Evolutionary conservation across 768 basidiomycete genomes (phyloP).

Genomic region (Dioszegia hungarica): DNA sequence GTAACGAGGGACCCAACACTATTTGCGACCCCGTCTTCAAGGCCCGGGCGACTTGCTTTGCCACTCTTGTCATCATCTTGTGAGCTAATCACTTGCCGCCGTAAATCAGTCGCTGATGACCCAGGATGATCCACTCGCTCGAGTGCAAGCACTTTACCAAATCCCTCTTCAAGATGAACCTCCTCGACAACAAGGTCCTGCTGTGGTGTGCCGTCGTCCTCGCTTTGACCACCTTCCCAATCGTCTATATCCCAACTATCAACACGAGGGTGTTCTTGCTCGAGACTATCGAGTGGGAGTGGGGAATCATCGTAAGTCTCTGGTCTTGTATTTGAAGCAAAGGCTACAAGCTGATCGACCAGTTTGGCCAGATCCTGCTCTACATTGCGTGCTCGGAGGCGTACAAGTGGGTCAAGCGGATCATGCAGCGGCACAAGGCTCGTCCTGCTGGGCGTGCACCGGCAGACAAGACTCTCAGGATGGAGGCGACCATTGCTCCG

Average conservation of each 20-base stretch:
- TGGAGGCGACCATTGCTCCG: conserved; percentile 24
- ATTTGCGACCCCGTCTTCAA: conserved; percentile 49
- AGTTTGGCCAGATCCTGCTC: conserved; percentile 41
- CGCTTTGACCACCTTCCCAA: conserved; percentile 44
- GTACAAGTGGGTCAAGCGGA: conserved; percentile 39
- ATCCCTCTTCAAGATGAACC: conserved; percentile 46
- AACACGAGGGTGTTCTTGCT: conserved; percentile 50
- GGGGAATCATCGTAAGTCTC: conserved; percentile 47
- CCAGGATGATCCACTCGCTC: conserved; percentile 38
- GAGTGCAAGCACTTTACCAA: conserved; percentile 49
- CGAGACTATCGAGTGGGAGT: conserved; percentile 48
- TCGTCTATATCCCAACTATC: conserved; percentile 50
- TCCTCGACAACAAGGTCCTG: conserved; percentile 49
- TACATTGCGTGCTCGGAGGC: conserved; percentile 37
- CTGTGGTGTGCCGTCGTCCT: conserved; percentile 45
- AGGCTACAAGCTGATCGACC: not conserved
- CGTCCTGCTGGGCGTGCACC: conserved; percentile 12
- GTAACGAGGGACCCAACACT: conserved; percentile 45
- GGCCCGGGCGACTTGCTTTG: conserved; percentile 50
- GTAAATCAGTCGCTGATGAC: conserved; percentile 6
- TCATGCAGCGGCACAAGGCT: conserved; percentile 11
- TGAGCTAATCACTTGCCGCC: not conserved
- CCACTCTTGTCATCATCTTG: conserved; percentile 49
- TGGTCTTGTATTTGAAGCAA: not conserved
- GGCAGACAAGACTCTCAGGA: conserved; percentile 29